Base-by-base conservation (phyloP, 2,329 filamentous ascomycete genomes). In the Scleromitrula shiraiana region DNA sequence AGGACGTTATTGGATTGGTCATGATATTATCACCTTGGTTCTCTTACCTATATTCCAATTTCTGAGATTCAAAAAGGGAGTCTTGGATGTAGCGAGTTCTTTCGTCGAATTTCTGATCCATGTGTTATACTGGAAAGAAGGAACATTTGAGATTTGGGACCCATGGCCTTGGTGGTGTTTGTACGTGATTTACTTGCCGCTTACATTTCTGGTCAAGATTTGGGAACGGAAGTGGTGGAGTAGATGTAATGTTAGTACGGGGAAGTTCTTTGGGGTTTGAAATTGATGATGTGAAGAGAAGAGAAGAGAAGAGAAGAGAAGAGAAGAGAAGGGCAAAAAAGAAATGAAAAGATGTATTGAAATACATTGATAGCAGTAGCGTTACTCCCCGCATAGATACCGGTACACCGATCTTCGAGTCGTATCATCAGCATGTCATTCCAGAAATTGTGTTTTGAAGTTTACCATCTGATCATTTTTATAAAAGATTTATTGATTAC, bases 201-300 rank as follows among this genome's bases (percentile, higher is more conserved):
- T 67, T 19, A 67, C 65, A 50, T 81, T 86, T 56, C 39, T 71
- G 5, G 59, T 58, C 47, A 69, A 65, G 41, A 66, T 75, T 48
- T 61, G 62, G 57, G 61, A 60, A 4, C 70, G 76, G 0, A 41
- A 15, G 52, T 68, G 67, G 49, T 87, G 82, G 83, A 81, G 75
- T 52, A 69, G 80, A 51, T 62, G 83, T 30, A 86, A 87, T 63
- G 78, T 85, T 3, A 83, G 80, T 57, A 86, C 83, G 10, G 73
- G 70, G 22, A 80, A 78, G 63, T 70, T 79, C 62, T 80, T 80
- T 59, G 64, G 41, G 9, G 26, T 44, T 6, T 42, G 33, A 44
- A 1, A n/a, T 22, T 24, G 35, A 5, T 1, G 1, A 20, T 3
- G n/a, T 9, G 4, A 17, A 32, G 26, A 12, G 12, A 4, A n/a